Conservation (phyloP, 805 yeast genomes). For the Citeromyces nyonsensis region DNA sequence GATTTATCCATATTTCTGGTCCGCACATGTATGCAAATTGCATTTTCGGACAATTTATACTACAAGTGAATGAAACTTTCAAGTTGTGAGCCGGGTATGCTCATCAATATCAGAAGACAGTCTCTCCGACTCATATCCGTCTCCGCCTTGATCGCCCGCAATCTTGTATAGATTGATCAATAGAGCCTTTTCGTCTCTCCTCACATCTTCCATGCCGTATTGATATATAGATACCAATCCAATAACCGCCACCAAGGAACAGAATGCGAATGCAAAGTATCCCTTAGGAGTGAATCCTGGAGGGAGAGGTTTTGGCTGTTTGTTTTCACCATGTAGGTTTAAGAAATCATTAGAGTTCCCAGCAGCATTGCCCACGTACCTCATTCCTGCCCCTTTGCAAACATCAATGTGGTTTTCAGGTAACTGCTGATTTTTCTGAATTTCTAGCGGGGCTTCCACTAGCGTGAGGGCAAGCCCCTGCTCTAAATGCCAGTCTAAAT, state of each 20-base stretch:
- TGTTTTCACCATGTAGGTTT: conserved; percentile 40
- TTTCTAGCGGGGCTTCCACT: conserved; percentile 50
- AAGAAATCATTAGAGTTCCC: conserved; percentile 35
- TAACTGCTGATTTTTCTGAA: conserved; percentile 24
- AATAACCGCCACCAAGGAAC: conserved; percentile 37
- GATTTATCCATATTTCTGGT: no score
- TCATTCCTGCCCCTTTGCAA: conserved; percentile 30
- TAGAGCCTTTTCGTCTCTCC: no score
- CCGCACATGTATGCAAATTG: no score
- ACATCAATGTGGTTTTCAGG: conserved; percentile 31
- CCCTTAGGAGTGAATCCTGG: conserved; percentile 60
- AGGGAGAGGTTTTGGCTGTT: conserved; percentile 50
- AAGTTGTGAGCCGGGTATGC: no score
- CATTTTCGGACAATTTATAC: no score
- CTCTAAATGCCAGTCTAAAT: conserved; percentile 72
- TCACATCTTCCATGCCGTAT: conserved; percentile 52
- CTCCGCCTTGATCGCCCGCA: no score
- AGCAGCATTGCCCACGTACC: conserved; percentile 59
- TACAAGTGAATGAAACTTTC: no score
- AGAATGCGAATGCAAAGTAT: conserved; percentile 41
- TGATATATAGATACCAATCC: conserved; percentile 45
- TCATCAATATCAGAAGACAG: no score
- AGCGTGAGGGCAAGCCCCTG: conserved; percentile 67
- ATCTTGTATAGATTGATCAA: no score
- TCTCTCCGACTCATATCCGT: no score